A percentile compares a stretch with the other conserved stretches of the same genome.
phyloP scores from a whole-genome alignment of 371 early-diverging fungal species.

The Syncephalastrum racemosum region DNA sequence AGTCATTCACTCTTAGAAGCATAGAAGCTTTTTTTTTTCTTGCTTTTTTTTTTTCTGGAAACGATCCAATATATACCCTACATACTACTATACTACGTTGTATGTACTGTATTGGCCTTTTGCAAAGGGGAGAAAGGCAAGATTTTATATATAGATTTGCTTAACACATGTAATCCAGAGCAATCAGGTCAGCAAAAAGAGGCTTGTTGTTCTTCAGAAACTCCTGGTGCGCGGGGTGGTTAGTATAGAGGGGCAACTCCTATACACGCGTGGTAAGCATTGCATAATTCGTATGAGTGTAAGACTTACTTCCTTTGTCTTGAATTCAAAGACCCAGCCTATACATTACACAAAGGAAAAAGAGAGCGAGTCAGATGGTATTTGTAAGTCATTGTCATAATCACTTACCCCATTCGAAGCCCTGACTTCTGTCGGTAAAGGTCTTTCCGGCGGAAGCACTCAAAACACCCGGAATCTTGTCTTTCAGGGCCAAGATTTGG shows the following conservation, averaged over 20 bases:
- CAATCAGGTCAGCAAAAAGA: slow-evolving; percentile 39
- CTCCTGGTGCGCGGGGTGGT: slow-evolving; percentile 32
- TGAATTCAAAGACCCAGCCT: slow-evolving; percentile 51
- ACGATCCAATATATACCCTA: no score
- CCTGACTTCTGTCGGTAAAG: slow-evolving; percentile 48
- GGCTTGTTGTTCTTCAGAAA: slow-evolving; percentile 35
- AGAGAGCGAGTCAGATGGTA: not conserved
- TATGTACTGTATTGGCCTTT: no score
- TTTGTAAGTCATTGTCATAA: not conserved
- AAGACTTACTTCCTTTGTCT: slow-evolving; percentile 37
- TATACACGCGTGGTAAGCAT: slow-evolving; percentile 8
- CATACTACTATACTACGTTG: no score
- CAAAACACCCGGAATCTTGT: slow-evolving; percentile 34
- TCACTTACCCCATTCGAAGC: slow-evolving; percentile 41
- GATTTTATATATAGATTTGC: not conserved
- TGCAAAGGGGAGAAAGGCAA: no score
- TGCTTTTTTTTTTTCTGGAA: no score
- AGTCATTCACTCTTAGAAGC: no score
- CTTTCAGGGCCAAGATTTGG: slow-evolving; percentile 35
- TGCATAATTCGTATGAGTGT: not conserved
- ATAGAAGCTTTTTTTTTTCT: no score
- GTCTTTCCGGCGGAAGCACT: slow-evolving; percentile 41
- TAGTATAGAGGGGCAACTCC: slow-evolving; percentile 35
- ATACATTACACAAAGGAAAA: not conserved
- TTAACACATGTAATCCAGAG: slow-evolving; percentile 38